Evolutionary conservation across 257 asterid species (phyloP).

Genomic region (Solanum chiquidenum): DNA sequence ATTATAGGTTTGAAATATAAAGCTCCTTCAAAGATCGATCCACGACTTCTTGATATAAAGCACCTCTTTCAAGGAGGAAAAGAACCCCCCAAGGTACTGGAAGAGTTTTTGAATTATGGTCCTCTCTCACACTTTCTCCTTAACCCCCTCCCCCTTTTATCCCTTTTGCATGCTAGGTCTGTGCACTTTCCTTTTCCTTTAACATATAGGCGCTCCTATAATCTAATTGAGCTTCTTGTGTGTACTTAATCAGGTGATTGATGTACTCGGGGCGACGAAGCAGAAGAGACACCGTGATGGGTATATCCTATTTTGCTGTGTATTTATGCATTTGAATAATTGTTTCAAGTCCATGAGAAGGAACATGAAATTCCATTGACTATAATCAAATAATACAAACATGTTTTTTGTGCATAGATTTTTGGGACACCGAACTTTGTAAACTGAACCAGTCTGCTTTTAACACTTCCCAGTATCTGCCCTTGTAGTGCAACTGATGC

Average conservation of each 20-base stretch:
- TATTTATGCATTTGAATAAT: background rate
- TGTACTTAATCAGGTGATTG: conserved; percentile 41
- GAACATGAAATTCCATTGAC: background rate
- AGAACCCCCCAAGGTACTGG: conserved; percentile 71
- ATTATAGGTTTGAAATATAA: conserved; percentile 63
- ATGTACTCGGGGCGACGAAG: conserved; percentile 63
- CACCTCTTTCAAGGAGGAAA: conserved; percentile 79
- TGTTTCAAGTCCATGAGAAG: background rate
- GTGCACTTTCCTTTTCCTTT: background rate
- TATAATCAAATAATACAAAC: background rate
- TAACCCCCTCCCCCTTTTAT: background rate
- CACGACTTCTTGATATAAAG: conserved; percentile 83
- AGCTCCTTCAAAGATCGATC: conserved; percentile 96
- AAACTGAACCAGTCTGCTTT: background rate
- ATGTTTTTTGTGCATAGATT: background rate
- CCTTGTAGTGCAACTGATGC: background rate
- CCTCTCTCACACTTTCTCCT: background rate
- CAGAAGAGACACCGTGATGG: conserved; percentile 93
- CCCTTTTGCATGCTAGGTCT: background rate
- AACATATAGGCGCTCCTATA: background rate
- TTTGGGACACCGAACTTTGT: background rate
- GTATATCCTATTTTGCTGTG: conserved; percentile 16
- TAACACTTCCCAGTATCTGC: background rate
- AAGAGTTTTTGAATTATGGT: background rate
- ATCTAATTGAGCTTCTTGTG: background rate